Percentiles rank a stretch among this genome's conserved stretches.
phyloP scores from a whole-genome alignment of 306 rosid genomes.

The Albizia julibrissin region DNA sequence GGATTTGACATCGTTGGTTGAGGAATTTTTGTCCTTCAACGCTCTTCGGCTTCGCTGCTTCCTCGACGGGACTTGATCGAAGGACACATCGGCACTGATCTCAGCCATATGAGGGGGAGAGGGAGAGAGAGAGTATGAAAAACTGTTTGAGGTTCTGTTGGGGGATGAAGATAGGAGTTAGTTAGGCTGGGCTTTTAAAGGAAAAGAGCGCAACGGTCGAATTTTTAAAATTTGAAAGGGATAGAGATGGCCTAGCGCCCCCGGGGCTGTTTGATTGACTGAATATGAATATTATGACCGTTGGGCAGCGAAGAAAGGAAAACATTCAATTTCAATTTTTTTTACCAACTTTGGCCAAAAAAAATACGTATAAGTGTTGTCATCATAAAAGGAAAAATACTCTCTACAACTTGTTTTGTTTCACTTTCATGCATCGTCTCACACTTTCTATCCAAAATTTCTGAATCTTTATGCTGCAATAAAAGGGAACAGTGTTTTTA shows the following conservation, averaged over 20 bases:
- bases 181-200: slow-evolving; percentile 27
- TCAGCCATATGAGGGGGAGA: slow-evolving; percentile 55
- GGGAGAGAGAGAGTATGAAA: background rate
- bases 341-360: too few relatives aligned
- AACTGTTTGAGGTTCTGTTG: background rate
- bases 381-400: background rate
- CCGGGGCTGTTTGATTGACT: background rate
- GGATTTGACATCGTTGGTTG: slow-evolving; percentile 42
- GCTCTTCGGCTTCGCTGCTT: slow-evolving; percentile 63
- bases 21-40: slow-evolving; percentile 65
- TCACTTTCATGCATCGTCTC: background rate
- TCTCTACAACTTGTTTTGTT: background rate
- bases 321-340: background rate
- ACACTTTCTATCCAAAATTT: background rate
- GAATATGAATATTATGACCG: slow-evolving; percentile 36
- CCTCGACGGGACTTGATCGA: slow-evolving; percentile 32
- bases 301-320: slow-evolving; percentile 7
- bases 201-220: slow-evolving; percentile 50
- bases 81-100: slow-evolving; percentile 30
- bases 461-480: background rate
- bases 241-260: background rate
- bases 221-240: slow-evolving; percentile 56
- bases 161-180: background rate
- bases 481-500: background rate
- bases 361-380: too few relatives aligned